phyloP scores from a whole-genome alignment of 805 yeast species.

The Nakazawaea ishiwadae region DNA sequence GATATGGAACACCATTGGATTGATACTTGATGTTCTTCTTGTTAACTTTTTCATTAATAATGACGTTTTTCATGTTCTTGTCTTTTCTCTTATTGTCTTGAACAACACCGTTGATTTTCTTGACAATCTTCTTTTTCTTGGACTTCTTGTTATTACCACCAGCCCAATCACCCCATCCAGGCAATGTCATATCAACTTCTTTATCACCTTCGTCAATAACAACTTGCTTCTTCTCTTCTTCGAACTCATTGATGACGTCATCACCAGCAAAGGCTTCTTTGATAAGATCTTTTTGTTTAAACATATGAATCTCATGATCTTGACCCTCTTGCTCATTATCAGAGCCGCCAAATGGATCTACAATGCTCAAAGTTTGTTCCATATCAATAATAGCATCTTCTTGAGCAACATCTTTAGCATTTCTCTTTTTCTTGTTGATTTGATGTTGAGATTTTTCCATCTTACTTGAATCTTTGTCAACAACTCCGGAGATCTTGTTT shows the following conservation, averaged over 20 bases:
- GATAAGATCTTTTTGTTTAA: constrained; percentile 77
- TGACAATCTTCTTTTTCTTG: constrained; percentile 58
- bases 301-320: constrained; percentile 42
- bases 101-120: constrained; percentile 74
- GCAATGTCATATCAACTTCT: constrained; percentile 78
- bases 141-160: constrained; percentile 44
- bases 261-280: constrained; percentile 97
- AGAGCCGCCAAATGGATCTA: constrained; percentile 38
- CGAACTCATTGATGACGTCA: constrained; percentile 81
- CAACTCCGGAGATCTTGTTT: constrained; percentile 35
- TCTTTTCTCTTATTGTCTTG: constrained; percentile 72
- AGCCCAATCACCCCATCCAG: constrained; percentile 99
- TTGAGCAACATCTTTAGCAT: constrained; percentile 27
- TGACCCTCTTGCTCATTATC: constrained; percentile 38
- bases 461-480: constrained; percentile 47
- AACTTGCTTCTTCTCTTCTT: constrained; percentile 64
- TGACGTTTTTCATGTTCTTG: constrained; percentile 70
- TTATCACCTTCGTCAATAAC: constrained; percentile 80
- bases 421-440: constrained; percentile 34
- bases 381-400: constrained; percentile 39
- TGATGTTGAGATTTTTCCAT: constrained; percentile 43
- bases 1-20: constrained; percentile 90
- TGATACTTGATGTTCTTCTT: constrained; percentile 84
- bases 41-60: constrained; percentile 81
- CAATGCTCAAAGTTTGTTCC: constrained; percentile 48